These are phyloP conservation scores for Cystobasidiaceae sp. DNA, from an alignment of 1,284 basidiomycete genomes.

Conservation along the genomic window DNA sequence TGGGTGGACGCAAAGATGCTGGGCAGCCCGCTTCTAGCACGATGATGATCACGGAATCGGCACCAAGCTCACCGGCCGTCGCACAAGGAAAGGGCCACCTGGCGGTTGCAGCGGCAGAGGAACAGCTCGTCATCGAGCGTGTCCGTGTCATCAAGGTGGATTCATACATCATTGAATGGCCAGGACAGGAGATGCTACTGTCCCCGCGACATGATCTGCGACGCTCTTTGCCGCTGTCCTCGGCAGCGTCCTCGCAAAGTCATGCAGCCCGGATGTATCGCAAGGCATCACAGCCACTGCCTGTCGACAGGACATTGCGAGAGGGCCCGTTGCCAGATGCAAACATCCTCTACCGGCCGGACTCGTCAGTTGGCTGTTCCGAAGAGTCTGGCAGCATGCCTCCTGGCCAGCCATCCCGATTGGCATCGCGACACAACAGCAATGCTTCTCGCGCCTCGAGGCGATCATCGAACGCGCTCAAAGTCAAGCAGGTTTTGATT, in stretches of 20 bases:
- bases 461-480: slow-evolving; percentile 5
- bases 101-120: slow-evolving; percentile 9
- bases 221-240: background rate
- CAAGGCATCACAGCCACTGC: slow-evolving; percentile 6
- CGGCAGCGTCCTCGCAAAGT: background rate
- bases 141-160: slow-evolving; percentile 15
- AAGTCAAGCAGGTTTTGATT: background rate
- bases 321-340: background rate
- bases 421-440: slow-evolving; percentile 15
- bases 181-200: background rate
- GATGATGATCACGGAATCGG: slow-evolving; percentile 15
- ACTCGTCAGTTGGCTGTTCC: background rate
- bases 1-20: slow-evolving; percentile 4
- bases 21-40: background rate
- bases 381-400: background rate
- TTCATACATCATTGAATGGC: slow-evolving; percentile 20
- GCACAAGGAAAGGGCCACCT: background rate
- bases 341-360: background rate
- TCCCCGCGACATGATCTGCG: background rate
- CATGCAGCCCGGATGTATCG: background rate
- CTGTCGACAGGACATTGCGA: background rate
- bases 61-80: slow-evolving; percentile 6
- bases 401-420: background rate
- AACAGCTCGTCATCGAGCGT: slow-evolving; percentile 26
- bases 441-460: background rate